phyloP scores from a whole-genome alignment of 2,329 filamentous ascomycete species.

The Diaporthe ilicicola region DNA sequence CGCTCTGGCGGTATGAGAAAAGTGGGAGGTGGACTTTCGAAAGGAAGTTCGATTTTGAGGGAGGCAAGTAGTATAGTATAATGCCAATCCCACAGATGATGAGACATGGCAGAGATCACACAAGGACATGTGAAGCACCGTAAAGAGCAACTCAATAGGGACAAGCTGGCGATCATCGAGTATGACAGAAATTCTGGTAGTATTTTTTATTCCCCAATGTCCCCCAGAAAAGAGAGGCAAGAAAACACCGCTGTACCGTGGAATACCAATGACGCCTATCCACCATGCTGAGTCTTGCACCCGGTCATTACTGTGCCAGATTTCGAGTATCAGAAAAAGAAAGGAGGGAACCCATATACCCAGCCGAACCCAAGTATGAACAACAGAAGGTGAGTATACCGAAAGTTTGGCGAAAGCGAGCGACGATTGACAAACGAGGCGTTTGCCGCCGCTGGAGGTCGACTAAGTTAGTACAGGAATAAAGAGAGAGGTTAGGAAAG shows the following conservation, averaged over 20 bases:
- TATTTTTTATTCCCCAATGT: conserved; percentile 2
- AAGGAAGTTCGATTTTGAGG: conserved; percentile 15
- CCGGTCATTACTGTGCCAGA: conserved; percentile 20
- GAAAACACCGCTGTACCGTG: conserved; percentile 17
- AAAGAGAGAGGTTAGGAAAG: conserved; percentile 4
- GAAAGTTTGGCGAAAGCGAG: not conserved
- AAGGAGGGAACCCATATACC: conserved; percentile 11
- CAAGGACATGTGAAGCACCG: not conserved
- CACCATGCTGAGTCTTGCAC: conserved; percentile 20
- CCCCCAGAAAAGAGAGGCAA: not conserved
- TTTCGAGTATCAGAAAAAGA: not conserved
- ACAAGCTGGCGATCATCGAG: not conserved
- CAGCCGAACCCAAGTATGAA: conserved; percentile 21
- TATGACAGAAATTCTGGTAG: not conserved
- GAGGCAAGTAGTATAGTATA: not conserved
- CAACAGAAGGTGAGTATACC: conserved; percentile 11
- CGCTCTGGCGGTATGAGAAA: conserved; percentile 27
- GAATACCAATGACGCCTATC: not conserved
- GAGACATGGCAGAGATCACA: not conserved
- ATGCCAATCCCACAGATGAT: too few relatives aligned
- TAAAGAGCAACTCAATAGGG: not conserved
- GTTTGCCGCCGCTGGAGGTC: not conserved
- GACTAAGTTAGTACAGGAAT: conserved; percentile 11
- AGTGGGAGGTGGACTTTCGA: conserved; percentile 23
- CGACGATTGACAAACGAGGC: not conserved